Evolutionary conservation across 148 eudicot species (phyloP), one percentile per base, ranked within the genome.

Genomic region (Rhododendron mucronatum): DNA sequence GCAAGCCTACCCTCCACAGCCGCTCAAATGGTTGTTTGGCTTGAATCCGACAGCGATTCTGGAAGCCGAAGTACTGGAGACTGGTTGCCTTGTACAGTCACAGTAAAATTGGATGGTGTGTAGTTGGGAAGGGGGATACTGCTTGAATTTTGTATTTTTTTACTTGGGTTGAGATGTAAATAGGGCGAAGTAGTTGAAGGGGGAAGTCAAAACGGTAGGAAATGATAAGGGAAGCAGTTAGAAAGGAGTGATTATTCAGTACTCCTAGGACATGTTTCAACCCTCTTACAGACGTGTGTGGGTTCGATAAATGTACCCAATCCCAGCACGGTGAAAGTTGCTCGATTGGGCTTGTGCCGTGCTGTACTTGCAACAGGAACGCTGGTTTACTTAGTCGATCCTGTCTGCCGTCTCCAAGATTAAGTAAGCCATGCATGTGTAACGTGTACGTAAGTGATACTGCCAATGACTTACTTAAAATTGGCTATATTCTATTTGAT

Each of bases 21-120:
- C 1, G 90, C 87, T 57, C 88, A 85, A 26, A 84, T 50, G 78
- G 85, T 85, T 3, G 91, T 89, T 3, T 89, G 93, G 83, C 92
- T 95, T 1, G 95, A 95, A 85, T 86, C 91, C 23, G 91, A 92
- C 55, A 82, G 67, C 33, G 83, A 85, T 28, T 83, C 90, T 0
- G 92, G 88, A 59, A 76, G 55, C 86, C 89, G 94, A 37, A 80
- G 80, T 75, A 83, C 61, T 6, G 95, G 94, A 8, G 95, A 95
- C 51, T 92, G 91, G 92, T 86, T 95, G 84, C 98, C 98, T 33
- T 87, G 91, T 55, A 89, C 69, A 84, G 85, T 95, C 48, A 80
- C 87, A n/a, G 91, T 92, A 81, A 83, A 84, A 69, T 71, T 86
- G 5, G 87, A 90, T 87, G 88, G 73, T 41, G 83, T 44, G n/a